Percentiles rank a stretch among this genome's conserved stretches.
Evolutionary conservation across 441 rosid species (phyloP).

Genomic region (Adansonia madagascariensis): DNA sequence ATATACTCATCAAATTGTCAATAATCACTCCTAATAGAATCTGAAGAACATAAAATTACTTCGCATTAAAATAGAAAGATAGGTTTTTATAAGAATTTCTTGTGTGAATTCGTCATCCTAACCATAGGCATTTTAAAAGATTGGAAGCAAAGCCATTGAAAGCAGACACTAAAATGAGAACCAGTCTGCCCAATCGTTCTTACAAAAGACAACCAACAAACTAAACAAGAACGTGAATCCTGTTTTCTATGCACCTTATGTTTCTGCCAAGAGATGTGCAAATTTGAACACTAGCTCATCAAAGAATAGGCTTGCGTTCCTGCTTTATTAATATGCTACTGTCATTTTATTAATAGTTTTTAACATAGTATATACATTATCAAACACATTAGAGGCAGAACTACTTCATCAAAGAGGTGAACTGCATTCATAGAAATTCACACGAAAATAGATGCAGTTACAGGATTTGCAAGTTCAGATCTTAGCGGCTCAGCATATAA

Average conservation of each 20-base stretch:
- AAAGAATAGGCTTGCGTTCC: not conserved
- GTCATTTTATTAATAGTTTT: not conserved
- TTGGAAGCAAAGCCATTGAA: not conserved
- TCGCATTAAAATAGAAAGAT: not conserved
- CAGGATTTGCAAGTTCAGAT: not conserved
- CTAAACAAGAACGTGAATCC: not conserved
- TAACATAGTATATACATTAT: not conserved
- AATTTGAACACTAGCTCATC: not conserved
- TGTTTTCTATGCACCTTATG: slow-evolving; percentile 1
- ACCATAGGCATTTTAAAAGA: not conserved
- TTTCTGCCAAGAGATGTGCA: not conserved
- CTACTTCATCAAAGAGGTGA: slow-evolving; percentile 8
- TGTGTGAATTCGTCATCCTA: not conserved
- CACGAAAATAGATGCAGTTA: not conserved
- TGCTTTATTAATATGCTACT: not conserved
- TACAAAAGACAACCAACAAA: not conserved
- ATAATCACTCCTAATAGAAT: slow-evolving; percentile 1
- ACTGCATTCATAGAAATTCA: not conserved
- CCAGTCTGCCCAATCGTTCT: not conserved
- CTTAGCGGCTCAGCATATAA: not conserved
- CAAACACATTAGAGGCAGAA: not conserved
- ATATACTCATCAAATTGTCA: slow-evolving; percentile 1
- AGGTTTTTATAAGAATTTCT: not conserved
- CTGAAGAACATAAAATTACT: slow-evolving; percentile 6
- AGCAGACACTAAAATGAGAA: not conserved